Percentiles rank a stretch among this genome's conserved stretches.
phyloP scores from a whole-genome alignment of 139 green algal species.

The Pseudopediastrum boryanum region DNA sequence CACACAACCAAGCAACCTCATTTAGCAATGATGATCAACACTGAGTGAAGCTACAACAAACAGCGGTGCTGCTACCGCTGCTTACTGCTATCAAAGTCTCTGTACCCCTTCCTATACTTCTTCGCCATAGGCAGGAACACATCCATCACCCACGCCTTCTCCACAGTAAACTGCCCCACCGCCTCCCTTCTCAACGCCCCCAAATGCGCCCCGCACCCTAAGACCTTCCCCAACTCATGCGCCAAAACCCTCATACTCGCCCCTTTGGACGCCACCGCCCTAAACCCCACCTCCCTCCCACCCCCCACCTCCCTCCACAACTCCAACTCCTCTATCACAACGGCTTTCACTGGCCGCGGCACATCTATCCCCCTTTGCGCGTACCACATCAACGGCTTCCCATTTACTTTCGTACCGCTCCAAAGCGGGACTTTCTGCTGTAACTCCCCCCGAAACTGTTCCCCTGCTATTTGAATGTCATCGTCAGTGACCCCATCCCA shows the following conservation, averaged over 20 bases:
- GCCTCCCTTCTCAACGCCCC: slow-evolving; percentile 38
- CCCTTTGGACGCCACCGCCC: slow-evolving; percentile 10
- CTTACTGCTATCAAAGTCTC: no score
- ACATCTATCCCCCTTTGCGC: background rate
- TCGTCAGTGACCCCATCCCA: slow-evolving; percentile 60
- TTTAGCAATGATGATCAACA: no score
- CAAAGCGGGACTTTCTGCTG: slow-evolving; percentile 17
- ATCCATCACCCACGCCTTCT: slow-evolving; percentile 57
- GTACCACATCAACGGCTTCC: no score
- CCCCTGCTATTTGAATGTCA: slow-evolving; percentile 36
- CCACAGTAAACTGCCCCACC: slow-evolving; percentile 46
- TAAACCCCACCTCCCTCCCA: slow-evolving; percentile 3
- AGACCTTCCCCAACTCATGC: slow-evolving; percentile 37
- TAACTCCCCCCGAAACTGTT: slow-evolving; percentile 16
- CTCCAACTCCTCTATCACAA: no score
- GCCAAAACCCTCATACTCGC: slow-evolving; percentile 43
- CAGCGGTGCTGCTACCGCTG: no score
- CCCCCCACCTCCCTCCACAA: background rate
- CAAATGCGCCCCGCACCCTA: slow-evolving; percentile 51
- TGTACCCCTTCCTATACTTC: slow-evolving; percentile 29
- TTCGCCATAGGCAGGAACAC: slow-evolving; percentile 51
- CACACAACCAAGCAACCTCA: no score
- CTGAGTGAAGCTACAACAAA: no score
- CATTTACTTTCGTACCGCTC: slow-evolving; percentile 34
- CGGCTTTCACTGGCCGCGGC: no score